Conservation (phyloP, 2,329 filamentous ascomycete genomes). For the Rutstroemia sp. region DNA sequence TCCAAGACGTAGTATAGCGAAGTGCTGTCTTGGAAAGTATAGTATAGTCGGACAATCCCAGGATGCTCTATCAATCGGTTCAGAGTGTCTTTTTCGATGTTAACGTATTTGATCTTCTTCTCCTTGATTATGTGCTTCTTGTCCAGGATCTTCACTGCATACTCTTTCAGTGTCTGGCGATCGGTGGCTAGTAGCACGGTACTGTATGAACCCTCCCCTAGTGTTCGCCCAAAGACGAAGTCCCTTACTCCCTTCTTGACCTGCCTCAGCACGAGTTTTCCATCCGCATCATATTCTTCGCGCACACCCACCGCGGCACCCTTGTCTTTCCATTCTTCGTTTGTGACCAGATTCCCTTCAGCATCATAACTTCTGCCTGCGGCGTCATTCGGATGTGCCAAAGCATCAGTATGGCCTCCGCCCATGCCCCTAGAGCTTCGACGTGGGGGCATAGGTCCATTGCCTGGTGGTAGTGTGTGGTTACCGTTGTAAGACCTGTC, state of each 20-base stretch:
- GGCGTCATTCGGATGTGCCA: slow-evolving; percentile 21
- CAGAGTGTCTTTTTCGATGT: slow-evolving; percentile 97
- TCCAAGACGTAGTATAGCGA: slow-evolving; percentile 97
- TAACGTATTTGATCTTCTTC: slow-evolving; percentile 99
- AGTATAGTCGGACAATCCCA: slow-evolving; percentile 92
- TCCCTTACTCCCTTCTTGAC: slow-evolving; percentile 97
- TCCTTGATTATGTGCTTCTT: slow-evolving; percentile 99
- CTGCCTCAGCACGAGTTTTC: slow-evolving; percentile 71
- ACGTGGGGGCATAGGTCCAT: slow-evolving; percentile 63
- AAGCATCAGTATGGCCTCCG: slow-evolving; percentile 40
- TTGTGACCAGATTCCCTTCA: slow-evolving; percentile 53
- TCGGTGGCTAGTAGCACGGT: slow-evolving; percentile 91
- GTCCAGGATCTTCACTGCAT: slow-evolving; percentile 96
- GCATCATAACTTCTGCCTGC: slow-evolving; percentile 40
- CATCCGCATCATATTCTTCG: slow-evolving; percentile 78
- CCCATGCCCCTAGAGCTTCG: slow-evolving; percentile 68
- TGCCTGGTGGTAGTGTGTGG: slow-evolving; percentile 42
- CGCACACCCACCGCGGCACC: slow-evolving; percentile 81
- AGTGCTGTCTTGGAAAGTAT: slow-evolving; percentile 95
- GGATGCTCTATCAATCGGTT: slow-evolving; percentile 95
- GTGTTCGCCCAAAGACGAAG: slow-evolving; percentile 83
- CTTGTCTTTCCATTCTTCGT: slow-evolving; percentile 92
- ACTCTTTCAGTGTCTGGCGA: slow-evolving; percentile 88
- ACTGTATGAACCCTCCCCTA: slow-evolving; percentile 97
- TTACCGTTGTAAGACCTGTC: slow-evolving; percentile 60